These are phyloP conservation scores for Ceratopteris richardii DNA, from an alignment of 75 land plant genomes.

Conservation along the genomic window DNA sequence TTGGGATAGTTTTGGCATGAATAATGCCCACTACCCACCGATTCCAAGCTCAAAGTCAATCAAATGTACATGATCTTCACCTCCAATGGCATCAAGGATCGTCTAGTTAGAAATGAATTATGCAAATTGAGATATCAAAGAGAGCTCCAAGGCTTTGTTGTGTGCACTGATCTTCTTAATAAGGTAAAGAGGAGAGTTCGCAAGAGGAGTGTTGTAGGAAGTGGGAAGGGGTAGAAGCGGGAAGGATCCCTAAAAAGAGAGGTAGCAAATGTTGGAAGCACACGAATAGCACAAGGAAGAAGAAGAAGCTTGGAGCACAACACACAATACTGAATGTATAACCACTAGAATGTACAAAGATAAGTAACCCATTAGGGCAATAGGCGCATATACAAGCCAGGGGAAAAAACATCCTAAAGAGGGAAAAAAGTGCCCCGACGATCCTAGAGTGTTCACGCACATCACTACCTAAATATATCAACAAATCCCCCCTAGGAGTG, in stretches of 20 bases:
- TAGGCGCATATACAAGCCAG: too few species aligned
- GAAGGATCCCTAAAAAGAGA: conserved; percentile 63
- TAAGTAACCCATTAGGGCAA: too few species aligned
- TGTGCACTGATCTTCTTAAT: conserved; percentile 57
- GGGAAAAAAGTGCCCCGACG: too few species aligned
- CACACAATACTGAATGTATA: too few species aligned
- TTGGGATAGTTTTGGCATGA: conserved; percentile 55
- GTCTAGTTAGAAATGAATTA: conserved; percentile 79
- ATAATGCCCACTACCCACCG: conserved; percentile 84
- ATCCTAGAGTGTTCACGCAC: too few species aligned
- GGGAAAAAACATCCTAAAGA: too few species aligned
- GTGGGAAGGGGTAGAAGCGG: neutral
- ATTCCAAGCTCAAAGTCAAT: conserved; percentile 77
- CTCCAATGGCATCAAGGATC: conserved; percentile 70
- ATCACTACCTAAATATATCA: too few species aligned
- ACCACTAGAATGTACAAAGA: too few species aligned
- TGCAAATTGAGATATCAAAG: conserved; percentile 68
- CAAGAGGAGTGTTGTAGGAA: conserved; percentile 22
- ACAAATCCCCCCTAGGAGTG: too few species aligned
- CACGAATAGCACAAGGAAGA: too few species aligned
- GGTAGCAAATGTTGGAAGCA: conserved; percentile 49
- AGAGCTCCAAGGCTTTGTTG: conserved; percentile 53
- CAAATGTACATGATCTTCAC: conserved; percentile 45
- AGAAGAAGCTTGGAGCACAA: too few species aligned
- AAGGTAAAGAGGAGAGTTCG: conserved; percentile 23